phyloP scores from a whole-genome alignment of 768 basidiomycete genomes.

The Mycena kentingensis region DNA sequence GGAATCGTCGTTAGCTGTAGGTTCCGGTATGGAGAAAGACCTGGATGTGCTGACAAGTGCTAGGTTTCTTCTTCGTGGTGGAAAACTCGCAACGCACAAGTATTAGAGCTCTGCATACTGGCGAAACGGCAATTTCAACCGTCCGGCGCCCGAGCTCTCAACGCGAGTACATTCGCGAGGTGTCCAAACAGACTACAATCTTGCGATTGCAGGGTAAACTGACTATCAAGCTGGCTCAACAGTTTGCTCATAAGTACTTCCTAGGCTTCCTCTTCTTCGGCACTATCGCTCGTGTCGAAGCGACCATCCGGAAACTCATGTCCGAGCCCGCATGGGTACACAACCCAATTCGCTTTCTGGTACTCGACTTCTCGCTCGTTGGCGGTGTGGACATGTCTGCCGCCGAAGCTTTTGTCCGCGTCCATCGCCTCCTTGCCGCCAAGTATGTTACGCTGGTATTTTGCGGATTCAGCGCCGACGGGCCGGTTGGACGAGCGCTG shows the following conservation, averaged over 20 bases:
- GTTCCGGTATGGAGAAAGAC: too few species aligned
- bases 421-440: slow-evolving; percentile 77
- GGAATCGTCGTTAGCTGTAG: slow-evolving; percentile 89
- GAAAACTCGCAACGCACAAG: slow-evolving; percentile 86
- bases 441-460: slow-evolving; percentile 85
- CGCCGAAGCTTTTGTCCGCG: slow-evolving; percentile 91
- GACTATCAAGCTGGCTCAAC: background rate
- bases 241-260: background rate
- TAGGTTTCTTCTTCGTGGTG: slow-evolving; percentile 95
- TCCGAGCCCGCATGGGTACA: slow-evolving; percentile 68
- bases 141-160: slow-evolving; percentile 89
- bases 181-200: slow-evolving; percentile 88
- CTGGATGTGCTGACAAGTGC: too few species aligned
- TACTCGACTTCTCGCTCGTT: slow-evolving; percentile 85
- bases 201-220: slow-evolving; percentile 77
- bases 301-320: slow-evolving; percentile 75
- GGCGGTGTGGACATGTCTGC: slow-evolving; percentile 93
- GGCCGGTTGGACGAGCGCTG: slow-evolving; percentile 70
- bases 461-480: slow-evolving; percentile 74
- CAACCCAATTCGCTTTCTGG: slow-evolving; percentile 85
- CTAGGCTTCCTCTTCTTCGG: slow-evolving; percentile 88
- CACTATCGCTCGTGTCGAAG: slow-evolving; percentile 89
- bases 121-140: slow-evolving; percentile 83
- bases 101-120: slow-evolving; percentile 82
- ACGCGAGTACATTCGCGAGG: slow-evolving; percentile 86